Percentiles rank a stretch among this genome's conserved stretches.
Evolutionary conservation across 257 asterid genomes (phyloP).

Genomic region (Solanum chmielewskii): DNA sequence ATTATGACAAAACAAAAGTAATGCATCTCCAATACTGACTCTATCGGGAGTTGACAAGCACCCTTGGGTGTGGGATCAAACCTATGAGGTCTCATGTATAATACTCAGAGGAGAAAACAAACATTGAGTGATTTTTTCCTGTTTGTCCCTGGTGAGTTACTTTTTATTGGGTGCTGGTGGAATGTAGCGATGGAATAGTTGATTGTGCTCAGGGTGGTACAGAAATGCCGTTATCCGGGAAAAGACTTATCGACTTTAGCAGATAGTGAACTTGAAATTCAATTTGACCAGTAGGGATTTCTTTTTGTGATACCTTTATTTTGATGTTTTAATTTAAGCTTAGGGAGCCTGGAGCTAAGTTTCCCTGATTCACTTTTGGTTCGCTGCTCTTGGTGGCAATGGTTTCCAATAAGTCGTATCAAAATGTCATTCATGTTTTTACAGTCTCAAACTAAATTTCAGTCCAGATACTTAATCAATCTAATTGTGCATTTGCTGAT

Average conservation of each 20-base stretch:
- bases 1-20: background rate
- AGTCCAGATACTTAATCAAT: background rate
- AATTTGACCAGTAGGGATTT: background rate
- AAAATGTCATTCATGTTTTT: slow-evolving; percentile 6
- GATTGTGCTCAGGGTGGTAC: background rate
- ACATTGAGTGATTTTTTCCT: background rate
- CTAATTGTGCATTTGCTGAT: background rate
- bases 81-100: background rate
- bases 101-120: background rate
- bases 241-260: background rate
- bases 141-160: background rate
- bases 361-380: slow-evolving; percentile 18
- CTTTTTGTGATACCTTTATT: background rate
- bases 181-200: background rate
- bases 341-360: background rate
- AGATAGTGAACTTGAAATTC: background rate
- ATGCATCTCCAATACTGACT: background rate
- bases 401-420: slow-evolving; percentile 8
- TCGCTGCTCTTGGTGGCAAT: slow-evolving; percentile 7
- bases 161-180: background rate
- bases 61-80: background rate
- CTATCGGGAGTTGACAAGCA: background rate
- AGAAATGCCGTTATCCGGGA: background rate
- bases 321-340: background rate
- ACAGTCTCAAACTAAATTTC: slow-evolving; percentile 6